These are phyloP conservation scores for Diplodia intermedia DNA, from an alignment of 2,329 filamentous ascomycete species.

Conservation along the genomic window DNA sequence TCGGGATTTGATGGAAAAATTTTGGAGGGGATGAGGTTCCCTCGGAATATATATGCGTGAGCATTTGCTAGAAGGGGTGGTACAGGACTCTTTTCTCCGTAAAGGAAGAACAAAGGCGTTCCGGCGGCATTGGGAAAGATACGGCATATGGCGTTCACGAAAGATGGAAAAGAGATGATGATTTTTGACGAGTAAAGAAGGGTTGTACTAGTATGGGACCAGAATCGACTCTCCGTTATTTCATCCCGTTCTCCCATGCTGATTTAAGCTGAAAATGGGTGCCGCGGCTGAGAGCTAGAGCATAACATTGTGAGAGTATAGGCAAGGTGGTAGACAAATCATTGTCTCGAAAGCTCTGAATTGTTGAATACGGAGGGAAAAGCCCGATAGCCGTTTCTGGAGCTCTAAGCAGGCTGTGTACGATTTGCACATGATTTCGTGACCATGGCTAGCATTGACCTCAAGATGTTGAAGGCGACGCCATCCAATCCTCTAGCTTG, in stretches of 20 bases:
- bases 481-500: too few relatives aligned
- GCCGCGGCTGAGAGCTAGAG: too few relatives aligned
- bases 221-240: slow-evolving; percentile 17
- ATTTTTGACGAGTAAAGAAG: not conserved
- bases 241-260: not conserved
- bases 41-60: not conserved
- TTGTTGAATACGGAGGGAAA: too few relatives aligned
- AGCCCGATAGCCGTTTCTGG: too few relatives aligned
- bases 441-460: not conserved
- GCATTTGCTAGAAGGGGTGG: slow-evolving; percentile 10
- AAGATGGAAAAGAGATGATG: not conserved
- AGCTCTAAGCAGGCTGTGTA: too few relatives aligned
- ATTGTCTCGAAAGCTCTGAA: not conserved
- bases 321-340: not conserved
- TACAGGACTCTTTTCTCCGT: not conserved
- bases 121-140: not conserved
- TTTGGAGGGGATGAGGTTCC: not conserved
- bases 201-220: slow-evolving; percentile 13
- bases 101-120: slow-evolving; percentile 5
- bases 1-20: not conserved
- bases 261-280: not conserved
- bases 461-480: not conserved
- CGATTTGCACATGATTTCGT: not conserved
- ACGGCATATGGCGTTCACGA: not conserved
- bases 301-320: too few relatives aligned